A percentile compares a stretch with the other conserved stretches of the same genome.
phyloP scores from a whole-genome alignment of 495 filamentous ascomycete genomes.

The Neurospora sp. region DNA sequence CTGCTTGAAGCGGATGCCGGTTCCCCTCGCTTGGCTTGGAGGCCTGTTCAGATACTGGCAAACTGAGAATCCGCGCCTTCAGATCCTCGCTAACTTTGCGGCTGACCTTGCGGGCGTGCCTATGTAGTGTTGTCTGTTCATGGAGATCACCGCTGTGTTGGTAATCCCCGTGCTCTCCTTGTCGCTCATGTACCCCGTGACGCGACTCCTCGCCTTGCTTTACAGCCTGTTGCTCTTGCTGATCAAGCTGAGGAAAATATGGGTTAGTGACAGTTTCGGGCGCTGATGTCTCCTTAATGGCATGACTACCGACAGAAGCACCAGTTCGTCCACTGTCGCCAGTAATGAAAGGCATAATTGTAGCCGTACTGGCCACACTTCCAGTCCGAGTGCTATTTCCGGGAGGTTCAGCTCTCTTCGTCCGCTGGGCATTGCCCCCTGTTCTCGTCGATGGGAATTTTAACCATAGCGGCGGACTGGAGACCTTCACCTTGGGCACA shows the following conservation, averaged over 20 bases:
- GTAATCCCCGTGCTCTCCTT: not conserved
- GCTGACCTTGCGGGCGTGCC: not conserved
- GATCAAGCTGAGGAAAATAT: not conserved
- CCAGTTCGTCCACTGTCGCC: not conserved
- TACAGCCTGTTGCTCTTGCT: not conserved
- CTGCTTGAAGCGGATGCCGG: not conserved
- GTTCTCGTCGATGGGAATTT: conserved; percentile 18
- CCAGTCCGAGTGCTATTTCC: not conserved
- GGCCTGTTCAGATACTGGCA: not conserved
- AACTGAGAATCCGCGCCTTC: not conserved
- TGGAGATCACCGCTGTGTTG: not conserved
- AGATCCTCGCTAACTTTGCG: not conserved
- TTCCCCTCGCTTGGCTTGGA: not conserved
- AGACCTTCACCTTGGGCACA: conserved; percentile 16
- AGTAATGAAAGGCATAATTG: not conserved
- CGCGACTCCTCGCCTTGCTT: not conserved
- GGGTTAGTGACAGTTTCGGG: not conserved
- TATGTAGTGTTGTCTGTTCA: not conserved
- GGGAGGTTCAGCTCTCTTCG: not conserved
- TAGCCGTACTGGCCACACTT: not conserved
- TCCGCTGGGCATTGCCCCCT: conserved; percentile 6
- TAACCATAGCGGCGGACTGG: conserved; percentile 29
- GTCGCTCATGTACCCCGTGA: not conserved
- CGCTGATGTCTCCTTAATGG: not conserved
- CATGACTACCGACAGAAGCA: not conserved